Evolutionary conservation across 164 flowering plant species (phyloP).

Genomic region (Kingdonia uniflora): DNA sequence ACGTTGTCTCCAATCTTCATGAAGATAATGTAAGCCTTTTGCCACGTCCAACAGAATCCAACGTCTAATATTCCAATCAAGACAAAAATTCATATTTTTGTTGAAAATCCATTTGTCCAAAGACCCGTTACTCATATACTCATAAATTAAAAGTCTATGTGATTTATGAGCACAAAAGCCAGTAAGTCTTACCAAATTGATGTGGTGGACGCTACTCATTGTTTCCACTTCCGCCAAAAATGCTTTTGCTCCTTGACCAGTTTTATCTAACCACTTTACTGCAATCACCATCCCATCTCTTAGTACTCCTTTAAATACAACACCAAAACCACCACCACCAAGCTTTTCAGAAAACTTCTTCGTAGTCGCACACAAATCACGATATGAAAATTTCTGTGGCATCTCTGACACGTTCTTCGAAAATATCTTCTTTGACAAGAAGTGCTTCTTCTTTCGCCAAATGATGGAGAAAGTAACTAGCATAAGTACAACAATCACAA

Average conservation of each 20-base stretch:
- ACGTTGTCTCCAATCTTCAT: not conserved
- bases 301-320: not conserved
- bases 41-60: not conserved
- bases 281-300: not conserved
- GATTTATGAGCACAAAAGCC: slow-evolving; percentile 1
- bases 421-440: not conserved
- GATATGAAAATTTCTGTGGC: not conserved
- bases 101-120: slow-evolving; percentile 2
- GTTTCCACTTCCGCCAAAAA: not conserved
- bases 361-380: not conserved
- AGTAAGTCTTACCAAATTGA: not conserved
- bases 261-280: not conserved
- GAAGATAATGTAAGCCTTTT: not conserved
- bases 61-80: not conserved
- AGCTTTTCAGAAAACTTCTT: not conserved
- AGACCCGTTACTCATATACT: not conserved
- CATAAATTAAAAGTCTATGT: not conserved
- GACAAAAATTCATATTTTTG: not conserved
- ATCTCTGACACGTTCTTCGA: not conserved
- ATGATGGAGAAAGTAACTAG: too few species aligned
- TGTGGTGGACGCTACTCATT: slow-evolving; percentile 1
- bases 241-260: not conserved
- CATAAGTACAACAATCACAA: too few species aligned
- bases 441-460: too few species aligned
- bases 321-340: not conserved